Percentiles rank a stretch among this genome's conserved stretches.
phyloP scores from a whole-genome alignment of 78 protist genomes.

The Ministeria vibrans region DNA sequence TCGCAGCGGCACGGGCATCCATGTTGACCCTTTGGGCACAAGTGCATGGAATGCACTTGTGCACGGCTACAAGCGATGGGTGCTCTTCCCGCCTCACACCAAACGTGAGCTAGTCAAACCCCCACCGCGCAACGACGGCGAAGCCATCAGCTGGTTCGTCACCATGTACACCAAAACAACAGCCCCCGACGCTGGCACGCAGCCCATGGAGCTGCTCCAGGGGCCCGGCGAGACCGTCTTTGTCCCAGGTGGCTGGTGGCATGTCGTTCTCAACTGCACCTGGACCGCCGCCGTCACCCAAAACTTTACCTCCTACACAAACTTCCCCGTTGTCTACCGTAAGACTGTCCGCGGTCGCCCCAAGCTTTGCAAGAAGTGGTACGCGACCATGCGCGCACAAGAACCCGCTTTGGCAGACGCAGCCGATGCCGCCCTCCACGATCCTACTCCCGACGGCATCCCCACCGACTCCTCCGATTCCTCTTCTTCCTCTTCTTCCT shows the following conservation, averaged over 20 bases:
- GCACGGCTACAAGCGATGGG: conserved; percentile 46
- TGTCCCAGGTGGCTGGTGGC: conserved; percentile 69
- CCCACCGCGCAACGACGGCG: neutral
- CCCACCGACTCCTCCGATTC: neutral
- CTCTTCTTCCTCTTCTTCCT: neutral
- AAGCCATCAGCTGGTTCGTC: conserved; percentile 13
- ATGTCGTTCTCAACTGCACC: conserved; percentile 38
- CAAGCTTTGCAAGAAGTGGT: conserved; percentile 8
- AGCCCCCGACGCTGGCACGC: neutral
- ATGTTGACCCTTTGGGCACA: conserved; percentile 53
- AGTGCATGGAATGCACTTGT: conserved; percentile 58
- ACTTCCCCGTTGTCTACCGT: conserved; percentile 7
- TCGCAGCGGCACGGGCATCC: conserved; percentile 43
- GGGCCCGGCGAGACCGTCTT: conserved; percentile 40
- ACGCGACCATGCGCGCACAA: neutral
- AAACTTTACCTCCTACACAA: conserved; percentile 21
- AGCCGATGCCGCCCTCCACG: neutral
- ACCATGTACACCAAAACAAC: neutral
- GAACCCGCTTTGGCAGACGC: conserved; percentile 10
- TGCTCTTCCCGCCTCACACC: conserved; percentile 36
- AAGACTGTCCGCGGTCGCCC: conserved; percentile 11
- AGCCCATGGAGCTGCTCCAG: conserved; percentile 7
- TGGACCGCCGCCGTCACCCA: conserved; percentile 49
- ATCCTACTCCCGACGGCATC: neutral
- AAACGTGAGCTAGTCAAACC: conserved; percentile 27